phyloP scores from a whole-genome alignment of 2,329 filamentous ascomycete genomes.

The Alternaria sp. region DNA sequence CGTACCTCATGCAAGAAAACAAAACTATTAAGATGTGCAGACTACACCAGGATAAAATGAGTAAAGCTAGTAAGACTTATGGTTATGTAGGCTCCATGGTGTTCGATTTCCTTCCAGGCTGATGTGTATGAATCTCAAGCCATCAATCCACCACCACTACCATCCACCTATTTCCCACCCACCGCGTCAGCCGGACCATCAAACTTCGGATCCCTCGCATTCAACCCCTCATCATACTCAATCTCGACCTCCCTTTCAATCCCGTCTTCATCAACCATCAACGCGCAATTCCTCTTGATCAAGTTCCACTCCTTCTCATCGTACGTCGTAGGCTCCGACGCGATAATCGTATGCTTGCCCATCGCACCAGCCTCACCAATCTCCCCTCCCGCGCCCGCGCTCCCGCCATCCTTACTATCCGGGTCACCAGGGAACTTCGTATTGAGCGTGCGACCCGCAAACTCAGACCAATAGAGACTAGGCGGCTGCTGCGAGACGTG shows the following conservation, averaged over 20 bases:
- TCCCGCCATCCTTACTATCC: conserved; percentile 47
- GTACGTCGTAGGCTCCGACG: conserved; percentile 62
- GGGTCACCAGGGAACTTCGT: conserved; percentile 59
- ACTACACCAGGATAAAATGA: background rate
- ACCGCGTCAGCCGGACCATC: conserved; percentile 2
- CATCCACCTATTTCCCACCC: background rate
- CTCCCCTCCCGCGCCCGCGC: conserved; percentile 42
- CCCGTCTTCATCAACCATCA: conserved; percentile 53
- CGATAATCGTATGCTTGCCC: conserved; percentile 61
- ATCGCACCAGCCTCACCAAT: conserved; percentile 50
- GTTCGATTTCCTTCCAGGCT: rapidly evolving
- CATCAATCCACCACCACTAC: background rate
- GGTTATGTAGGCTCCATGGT: background rate
- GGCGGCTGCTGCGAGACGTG: conserved; percentile 60
- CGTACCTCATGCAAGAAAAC: background rate
- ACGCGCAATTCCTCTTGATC: conserved; percentile 55
- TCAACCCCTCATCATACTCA: conserved; percentile 48
- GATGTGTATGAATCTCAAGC: background rate
- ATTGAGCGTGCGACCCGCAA: conserved; percentile 60
- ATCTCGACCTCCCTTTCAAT: conserved; percentile 45
- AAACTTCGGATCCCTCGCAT: conserved; percentile 50
- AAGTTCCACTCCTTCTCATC: conserved; percentile 59
- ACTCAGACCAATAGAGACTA: conserved; percentile 58
- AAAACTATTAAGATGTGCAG: background rate
- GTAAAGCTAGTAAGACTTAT: background rate